phyloP scores from a whole-genome alignment of 169 alveolate species.

The Plasmodium vivax region DNA sequence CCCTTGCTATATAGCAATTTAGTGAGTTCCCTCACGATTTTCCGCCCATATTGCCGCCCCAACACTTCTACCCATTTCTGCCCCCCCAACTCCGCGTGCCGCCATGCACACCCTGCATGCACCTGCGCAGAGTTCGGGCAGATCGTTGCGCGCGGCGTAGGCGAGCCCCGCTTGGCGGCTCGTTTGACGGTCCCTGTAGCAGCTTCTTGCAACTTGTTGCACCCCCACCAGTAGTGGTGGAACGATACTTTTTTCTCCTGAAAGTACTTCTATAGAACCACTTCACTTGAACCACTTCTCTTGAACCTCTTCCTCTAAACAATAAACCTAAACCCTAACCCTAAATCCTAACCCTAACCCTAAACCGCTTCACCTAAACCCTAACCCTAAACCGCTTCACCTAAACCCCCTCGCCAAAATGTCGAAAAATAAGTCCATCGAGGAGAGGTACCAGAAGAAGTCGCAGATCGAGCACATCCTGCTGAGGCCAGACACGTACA shows the following conservation, averaged over 20 bases:
- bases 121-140: neutral
- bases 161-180: neutral
- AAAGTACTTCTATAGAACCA: no score
- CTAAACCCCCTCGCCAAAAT: neutral
- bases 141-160: neutral
- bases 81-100: neutral
- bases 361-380: no score
- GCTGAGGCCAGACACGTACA: constrained; percentile 98
- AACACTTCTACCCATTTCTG: neutral
- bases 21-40: no score
- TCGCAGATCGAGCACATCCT: constrained; percentile 98
- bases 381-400: neutral
- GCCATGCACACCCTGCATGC: neutral
- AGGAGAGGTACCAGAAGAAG: constrained; percentile 97
- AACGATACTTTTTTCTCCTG: neutral
- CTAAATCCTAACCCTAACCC: no score
- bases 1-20: no score
- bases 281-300: no score
- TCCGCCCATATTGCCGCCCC: no score
- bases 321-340: no score
- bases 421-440: constrained; percentile 91
- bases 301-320: no score
- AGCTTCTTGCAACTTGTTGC: neutral
- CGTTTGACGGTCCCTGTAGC: neutral
- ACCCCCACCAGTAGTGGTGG: neutral